Base-by-base conservation (phyloP, 2,329 filamentous ascomycete genomes). In the Fusarium guadeloupense region DNA sequence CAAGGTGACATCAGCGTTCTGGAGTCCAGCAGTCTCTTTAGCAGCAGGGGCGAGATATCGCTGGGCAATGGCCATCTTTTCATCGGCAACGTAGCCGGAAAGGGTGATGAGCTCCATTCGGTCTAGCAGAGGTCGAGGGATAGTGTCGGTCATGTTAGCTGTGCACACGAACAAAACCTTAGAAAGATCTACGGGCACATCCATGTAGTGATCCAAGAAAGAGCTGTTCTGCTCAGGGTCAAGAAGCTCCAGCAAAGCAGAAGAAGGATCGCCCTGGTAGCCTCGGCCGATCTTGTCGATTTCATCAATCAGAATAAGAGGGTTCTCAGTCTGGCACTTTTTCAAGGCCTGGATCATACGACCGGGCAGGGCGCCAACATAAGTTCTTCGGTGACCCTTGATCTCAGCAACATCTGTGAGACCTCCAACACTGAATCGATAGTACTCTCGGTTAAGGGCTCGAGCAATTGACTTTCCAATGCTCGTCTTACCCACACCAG, bases 121-220 rank as follows among this genome's bases (percentile, higher is more conserved):
- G 74, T 99, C 95, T 14, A 98, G 84, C 1, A 99, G 83, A 4
- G 95, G 96, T 35, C 93, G 87, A 14, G 95, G 95, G 59, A 99
- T 99, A 0, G 95, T 99, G 71, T 99, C 95, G 0, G 93, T 97
- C 89, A 98, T 96, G 76, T 99, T 99, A 56, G 95, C 95, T 13
- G 95, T 99, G 83, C 95, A 99, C 35, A 99, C 95, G 73, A 99
- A 99, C 19, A 99, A 84, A 3, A 99, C 95, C 79, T 98, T 98
- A 44, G 93, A 97, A 44, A 99, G 82, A 73, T 99, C 95, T 6
- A 99, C 94, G 0, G 95, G 95, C 1, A 99, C 93, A 75, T 99
- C 95, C 85, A 99, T 92, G 79, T 99, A 99, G 76, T 99, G 95
- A 69, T 99, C 95, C 62, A 99, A 77, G 85, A 99, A 99, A 20